These are phyloP conservation scores for Alternaria novae-zelandiae DNA, from an alignment of 2,329 filamentous ascomycete genomes.

Conservation along the genomic window DNA sequence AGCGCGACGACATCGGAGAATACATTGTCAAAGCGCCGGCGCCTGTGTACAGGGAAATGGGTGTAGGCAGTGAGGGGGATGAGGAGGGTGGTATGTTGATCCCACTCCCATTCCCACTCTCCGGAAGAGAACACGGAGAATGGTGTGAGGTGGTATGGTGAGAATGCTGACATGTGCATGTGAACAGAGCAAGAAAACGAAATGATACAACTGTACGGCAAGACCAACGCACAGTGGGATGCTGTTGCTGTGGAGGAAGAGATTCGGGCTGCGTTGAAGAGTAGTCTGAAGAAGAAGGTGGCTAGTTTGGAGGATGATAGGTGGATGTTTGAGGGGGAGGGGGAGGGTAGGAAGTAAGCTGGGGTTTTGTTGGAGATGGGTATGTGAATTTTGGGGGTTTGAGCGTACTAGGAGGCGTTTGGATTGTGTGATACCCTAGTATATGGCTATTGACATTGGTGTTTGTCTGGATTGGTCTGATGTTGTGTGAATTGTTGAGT, in stretches of 20 bases:
- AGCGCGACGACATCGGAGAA: slow-evolving; percentile 56
- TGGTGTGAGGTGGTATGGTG: neutral
- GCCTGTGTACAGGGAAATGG: slow-evolving; percentile 32
- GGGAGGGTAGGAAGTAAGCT: slow-evolving; percentile 17
- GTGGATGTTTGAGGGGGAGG: slow-evolving; percentile 86
- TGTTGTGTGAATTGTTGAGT: neutral
- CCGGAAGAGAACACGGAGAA: neutral
- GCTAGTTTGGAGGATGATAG: slow-evolving; percentile 78
- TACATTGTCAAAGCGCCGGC: slow-evolving; percentile 50
- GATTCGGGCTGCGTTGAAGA: slow-evolving; percentile 59
- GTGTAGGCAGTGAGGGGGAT: slow-evolving; percentile 29
- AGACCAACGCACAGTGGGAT: slow-evolving; percentile 41
- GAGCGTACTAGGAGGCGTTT: neutral
- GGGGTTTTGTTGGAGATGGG: neutral
- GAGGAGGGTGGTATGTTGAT: slow-evolving; percentile 39
- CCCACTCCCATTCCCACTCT: neutral
- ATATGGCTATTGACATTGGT: neutral
- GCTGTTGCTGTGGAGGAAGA: slow-evolving; percentile 41
- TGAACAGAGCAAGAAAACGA: slow-evolving; percentile 41
- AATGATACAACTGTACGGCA: slow-evolving; percentile 42
- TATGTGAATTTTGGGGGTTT: neutral
- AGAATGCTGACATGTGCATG: neutral
- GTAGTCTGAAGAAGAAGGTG: slow-evolving; percentile 75
- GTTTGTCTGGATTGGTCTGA: neutral
- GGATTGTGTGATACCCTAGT: slow-evolving; percentile 3